A percentile compares a stretch with the other conserved stretches of the same genome.
Conservation (phyloP, 768 basidiomycete genomes). For the Chlorophyllum brunneum region DNA sequence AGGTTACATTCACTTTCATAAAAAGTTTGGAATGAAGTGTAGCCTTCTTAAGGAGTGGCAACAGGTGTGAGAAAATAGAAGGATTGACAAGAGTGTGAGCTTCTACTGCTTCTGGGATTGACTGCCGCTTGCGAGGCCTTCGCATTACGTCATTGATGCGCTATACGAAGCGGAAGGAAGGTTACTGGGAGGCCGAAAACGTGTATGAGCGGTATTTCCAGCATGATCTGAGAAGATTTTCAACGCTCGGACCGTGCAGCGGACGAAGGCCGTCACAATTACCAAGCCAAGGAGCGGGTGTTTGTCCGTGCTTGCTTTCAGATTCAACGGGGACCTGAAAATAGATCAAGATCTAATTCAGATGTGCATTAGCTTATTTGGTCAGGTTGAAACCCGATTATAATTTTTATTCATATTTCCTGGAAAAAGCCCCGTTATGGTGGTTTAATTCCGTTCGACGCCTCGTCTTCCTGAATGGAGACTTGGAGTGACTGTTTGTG, state of each 20-base stretch:
- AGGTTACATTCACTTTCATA: too few relatives aligned
- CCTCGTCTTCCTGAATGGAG: slow-evolving; percentile 15
- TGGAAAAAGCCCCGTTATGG: slow-evolving; percentile 26
- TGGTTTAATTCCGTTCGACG: slow-evolving; percentile 20
- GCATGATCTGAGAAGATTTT: neutral
- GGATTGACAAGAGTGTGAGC: neutral
- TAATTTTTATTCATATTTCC: slow-evolving; percentile 24
- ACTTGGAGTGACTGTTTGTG: slow-evolving; percentile 15
- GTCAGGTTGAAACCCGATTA: slow-evolving; percentile 37
- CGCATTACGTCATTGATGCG: slow-evolving; percentile 19
- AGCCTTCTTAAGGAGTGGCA: neutral
- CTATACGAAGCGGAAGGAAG: slow-evolving; percentile 6
- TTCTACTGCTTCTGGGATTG: neutral
- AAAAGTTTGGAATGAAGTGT: too few relatives aligned
- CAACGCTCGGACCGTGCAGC: neutral
- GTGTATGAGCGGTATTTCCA: neutral
- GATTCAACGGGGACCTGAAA: slow-evolving; percentile 32
- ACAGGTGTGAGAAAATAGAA: neutral
- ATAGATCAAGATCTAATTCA: slow-evolving; percentile 19
- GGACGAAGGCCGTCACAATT: too few relatives aligned
- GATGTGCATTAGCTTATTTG: slow-evolving; percentile 28
- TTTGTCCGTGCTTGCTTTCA: slow-evolving; percentile 4
- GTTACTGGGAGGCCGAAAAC: neutral
- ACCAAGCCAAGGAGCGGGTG: too few relatives aligned
- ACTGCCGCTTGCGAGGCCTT: neutral